Base-by-base conservation (phyloP, 2,329 filamentous ascomycete species). In the Fonsecaea pugnacius region DNA sequence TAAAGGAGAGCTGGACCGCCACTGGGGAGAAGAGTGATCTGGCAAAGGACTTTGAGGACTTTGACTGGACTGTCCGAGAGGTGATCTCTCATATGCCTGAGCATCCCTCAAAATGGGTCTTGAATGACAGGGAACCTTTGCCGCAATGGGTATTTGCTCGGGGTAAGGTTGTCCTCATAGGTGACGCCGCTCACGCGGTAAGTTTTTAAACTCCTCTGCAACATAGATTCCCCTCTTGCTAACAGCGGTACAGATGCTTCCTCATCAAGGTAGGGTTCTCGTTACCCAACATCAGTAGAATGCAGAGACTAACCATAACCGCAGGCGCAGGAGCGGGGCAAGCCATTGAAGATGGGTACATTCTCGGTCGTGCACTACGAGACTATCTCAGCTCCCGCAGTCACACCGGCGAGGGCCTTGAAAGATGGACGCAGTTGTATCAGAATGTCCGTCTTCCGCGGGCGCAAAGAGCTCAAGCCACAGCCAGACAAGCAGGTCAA, bases 341-440 rank as follows among this genome's bases (percentile, higher is more conserved):
- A 64, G 88, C 88, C 0, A 89, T 91, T 51, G 88, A 91, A 72
- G 89, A 91, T 67, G 87, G 83, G 0, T 67, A 67, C 33, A 64
- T 67, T n/a, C 60, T 67, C 12, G 66, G 58, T 30, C 58, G 63
- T 7, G 58, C 48, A 12, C 59, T 67, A 24, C 48, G 60, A 36
- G 63, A 66, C 18, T 67, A 63, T 54, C 48, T 67, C 38, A 7
- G 30, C 35, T 30, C 32, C 24, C 53, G 33, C 36, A 52, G 46
- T 27, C 50, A 53, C 10, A 35, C 51, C 67, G 72, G 18, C 74
- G 77, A 65, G 59, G 68, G 16, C 72, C 73, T 46, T 67, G 76
- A 24, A 69, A 72, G 9, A 70, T 76, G 6, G 53, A 38, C 48
- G 18, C 43, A 58, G 9, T 18, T 65, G 24, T 67, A 67, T 36